Conservation (phyloP, 1,284 basidiomycete species). For the Fomitopsis schrenkii region DNA sequence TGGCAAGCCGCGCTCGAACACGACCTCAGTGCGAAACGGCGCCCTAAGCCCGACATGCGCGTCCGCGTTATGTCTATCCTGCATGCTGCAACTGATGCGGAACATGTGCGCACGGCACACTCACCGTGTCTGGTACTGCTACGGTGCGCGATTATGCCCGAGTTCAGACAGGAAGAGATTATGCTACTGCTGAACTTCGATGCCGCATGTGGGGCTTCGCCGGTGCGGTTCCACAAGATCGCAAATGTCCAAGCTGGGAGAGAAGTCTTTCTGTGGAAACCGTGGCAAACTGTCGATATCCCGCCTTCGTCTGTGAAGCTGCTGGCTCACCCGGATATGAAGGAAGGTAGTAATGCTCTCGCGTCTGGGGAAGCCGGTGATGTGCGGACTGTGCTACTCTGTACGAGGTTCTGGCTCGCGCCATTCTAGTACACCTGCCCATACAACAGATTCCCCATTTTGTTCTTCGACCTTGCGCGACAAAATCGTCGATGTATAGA, state of each 20-base stretch:
- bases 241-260: conserved; percentile 15
- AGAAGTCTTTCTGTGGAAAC: conserved; percentile 20
- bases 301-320: neutral
- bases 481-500: too few relatives aligned
- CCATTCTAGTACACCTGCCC: neutral
- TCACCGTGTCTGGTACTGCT: conserved; percentile 17
- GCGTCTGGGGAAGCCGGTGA: neutral
- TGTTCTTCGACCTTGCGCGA: too few relatives aligned
- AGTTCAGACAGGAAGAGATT: conserved; percentile 4
- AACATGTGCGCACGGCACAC: conserved; percentile 15
- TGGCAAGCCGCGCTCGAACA: conserved; percentile 45
- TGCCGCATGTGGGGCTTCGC: conserved; percentile 1
- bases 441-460: too few relatives aligned
- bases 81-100: conserved; percentile 11
- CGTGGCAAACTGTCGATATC: conserved; percentile 14
- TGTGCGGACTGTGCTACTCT: neutral
- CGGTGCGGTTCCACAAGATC: conserved; percentile 12
- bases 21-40: conserved; percentile 8
- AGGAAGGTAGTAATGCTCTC: neutral
- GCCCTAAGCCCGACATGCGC: conserved; percentile 17
- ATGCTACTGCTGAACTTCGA: conserved; percentile 20
- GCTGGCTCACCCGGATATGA: neutral
- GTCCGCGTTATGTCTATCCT: conserved; percentile 17
- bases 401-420: neutral
- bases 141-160: conserved; percentile 12